These are phyloP conservation scores for Geotrichum cucujoidarum DNA, from an alignment of 1,139 yeast genomes.

Conservation along the genomic window DNA sequence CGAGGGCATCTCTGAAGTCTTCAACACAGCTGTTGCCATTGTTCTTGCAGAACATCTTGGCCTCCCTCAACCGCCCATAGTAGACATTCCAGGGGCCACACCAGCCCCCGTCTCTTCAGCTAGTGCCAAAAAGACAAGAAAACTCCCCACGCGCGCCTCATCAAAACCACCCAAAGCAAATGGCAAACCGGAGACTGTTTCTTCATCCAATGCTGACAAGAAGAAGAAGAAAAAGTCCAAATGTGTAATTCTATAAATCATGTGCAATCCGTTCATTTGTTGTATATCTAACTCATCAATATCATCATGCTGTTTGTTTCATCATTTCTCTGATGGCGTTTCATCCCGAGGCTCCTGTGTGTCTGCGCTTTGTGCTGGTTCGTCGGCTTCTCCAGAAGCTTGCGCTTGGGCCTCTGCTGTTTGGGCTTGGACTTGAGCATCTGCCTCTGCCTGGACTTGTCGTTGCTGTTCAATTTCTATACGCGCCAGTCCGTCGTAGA, in stretches of 20 bases:
- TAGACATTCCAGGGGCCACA: conserved; percentile 3
- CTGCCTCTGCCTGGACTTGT: no score
- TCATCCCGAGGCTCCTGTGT: no score
- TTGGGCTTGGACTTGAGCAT: no score
- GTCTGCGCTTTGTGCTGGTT: no score
- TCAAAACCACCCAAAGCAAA: conserved; percentile 1
- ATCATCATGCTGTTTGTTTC: background rate
- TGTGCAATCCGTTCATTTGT: background rate
- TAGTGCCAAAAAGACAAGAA: background rate
- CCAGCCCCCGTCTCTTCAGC: background rate
- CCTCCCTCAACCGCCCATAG: conserved; percentile 15
- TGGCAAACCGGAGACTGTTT: conserved; percentile 4
- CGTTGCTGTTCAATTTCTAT: conserved; percentile 12
- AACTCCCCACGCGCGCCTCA: background rate
- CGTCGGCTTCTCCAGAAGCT: no score
- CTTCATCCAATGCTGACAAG: background rate
- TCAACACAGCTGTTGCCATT: conserved; percentile 41
- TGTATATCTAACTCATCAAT: background rate
- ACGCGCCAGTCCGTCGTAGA: conserved; percentile 40
- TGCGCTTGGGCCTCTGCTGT: no score
- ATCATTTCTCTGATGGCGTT: background rate
- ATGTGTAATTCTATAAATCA: conserved; percentile 12
- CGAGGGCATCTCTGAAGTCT: conserved; percentile 62
- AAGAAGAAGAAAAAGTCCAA: conserved; percentile 16
- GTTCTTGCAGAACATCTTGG: conserved; percentile 24